Evolutionary conservation across 208 protist genomes (phyloP).

Genomic region (Trypanosoma cruzi): DNA sequence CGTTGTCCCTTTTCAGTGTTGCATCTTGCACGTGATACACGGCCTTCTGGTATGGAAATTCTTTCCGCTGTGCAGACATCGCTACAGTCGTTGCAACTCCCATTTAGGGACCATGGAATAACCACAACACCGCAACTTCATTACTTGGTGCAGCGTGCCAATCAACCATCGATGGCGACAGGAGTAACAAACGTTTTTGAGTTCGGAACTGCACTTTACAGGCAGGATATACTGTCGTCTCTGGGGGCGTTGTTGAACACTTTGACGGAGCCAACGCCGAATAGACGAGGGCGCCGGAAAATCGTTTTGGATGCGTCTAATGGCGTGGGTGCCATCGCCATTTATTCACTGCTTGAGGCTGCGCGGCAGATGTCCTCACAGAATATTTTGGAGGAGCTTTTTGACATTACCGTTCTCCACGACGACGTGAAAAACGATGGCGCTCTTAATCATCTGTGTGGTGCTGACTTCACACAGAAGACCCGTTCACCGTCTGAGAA

Average conservation of each 20-base stretch:
- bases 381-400: slow-evolving; percentile 29
- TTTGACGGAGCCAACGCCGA: neutral
- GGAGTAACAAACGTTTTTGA: slow-evolving; percentile 17
- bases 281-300: slow-evolving; percentile 15
- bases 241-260: slow-evolving; percentile 33
- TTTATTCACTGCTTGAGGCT: slow-evolving; percentile 45
- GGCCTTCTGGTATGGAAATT: slow-evolving; percentile 48
- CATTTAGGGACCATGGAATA: slow-evolving; percentile 29
- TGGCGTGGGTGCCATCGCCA: slow-evolving; percentile 74
- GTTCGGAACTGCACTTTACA: slow-evolving; percentile 32
- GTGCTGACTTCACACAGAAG: slow-evolving; percentile 91
- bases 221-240: slow-evolving; percentile 34
- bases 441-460: slow-evolving; percentile 83
- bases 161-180: neutral
- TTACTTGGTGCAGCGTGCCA: slow-evolving; percentile 44
- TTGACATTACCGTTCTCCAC: slow-evolving; percentile 61
- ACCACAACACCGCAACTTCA: slow-evolving; percentile 82
- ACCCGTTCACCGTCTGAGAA: slow-evolving; percentile 36
- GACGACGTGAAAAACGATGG: slow-evolving; percentile 27
- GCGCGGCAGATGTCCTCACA: slow-evolving; percentile 23
- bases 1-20: slow-evolving; percentile 30
- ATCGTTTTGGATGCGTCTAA: slow-evolving; percentile 91
- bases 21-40: slow-evolving; percentile 62
- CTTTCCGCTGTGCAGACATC: slow-evolving; percentile 29
- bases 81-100: slow-evolving; percentile 20